Conservation (phyloP, 2,329 filamentous ascomycete genomes). For the Venturia carpophila region DNA sequence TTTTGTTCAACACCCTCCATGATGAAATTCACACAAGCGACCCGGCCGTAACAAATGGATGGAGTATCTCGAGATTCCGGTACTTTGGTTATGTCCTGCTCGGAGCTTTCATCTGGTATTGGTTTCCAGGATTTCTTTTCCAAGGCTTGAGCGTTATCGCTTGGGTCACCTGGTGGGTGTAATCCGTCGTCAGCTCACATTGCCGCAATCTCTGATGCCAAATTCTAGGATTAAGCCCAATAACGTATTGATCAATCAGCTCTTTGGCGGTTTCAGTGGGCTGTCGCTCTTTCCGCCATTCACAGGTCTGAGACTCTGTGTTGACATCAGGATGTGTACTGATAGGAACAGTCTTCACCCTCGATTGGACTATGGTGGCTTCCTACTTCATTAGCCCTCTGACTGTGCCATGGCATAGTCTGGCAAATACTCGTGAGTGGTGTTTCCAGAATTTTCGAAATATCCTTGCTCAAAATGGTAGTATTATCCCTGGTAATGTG, state of each 20-base stretch:
- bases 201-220: not conserved
- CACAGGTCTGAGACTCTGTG: not conserved
- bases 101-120: constrained; percentile 47
- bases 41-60: constrained; percentile 52
- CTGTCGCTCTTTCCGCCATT: constrained; percentile 54
- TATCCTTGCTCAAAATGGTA: constrained; percentile 18
- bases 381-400: constrained; percentile 18
- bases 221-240: constrained; percentile 54
- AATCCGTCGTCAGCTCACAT: not conserved
- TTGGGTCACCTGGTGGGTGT: constrained; percentile 54
- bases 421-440: constrained; percentile 16
- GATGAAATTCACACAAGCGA: constrained; percentile 48
- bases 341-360: constrained; percentile 5
- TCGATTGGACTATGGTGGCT: constrained; percentile 19
- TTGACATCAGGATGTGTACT: constrained; percentile 23
- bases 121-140: constrained; percentile 60
- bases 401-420: constrained; percentile 17
- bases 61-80: constrained; percentile 56
- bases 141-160: constrained; percentile 64
- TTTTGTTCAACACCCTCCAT: constrained; percentile 66
- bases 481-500: constrained; percentile 14
- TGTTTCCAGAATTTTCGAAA: constrained; percentile 20
- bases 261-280: constrained; percentile 63
- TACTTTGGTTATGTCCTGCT: constrained; percentile 45
- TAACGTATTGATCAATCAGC: constrained; percentile 60